Percentiles rank a stretch among this genome's conserved stretches.
Evolutionary conservation across 2,329 filamentous ascomycete species (phyloP).

Genomic region (Aspergillus sp.): DNA sequence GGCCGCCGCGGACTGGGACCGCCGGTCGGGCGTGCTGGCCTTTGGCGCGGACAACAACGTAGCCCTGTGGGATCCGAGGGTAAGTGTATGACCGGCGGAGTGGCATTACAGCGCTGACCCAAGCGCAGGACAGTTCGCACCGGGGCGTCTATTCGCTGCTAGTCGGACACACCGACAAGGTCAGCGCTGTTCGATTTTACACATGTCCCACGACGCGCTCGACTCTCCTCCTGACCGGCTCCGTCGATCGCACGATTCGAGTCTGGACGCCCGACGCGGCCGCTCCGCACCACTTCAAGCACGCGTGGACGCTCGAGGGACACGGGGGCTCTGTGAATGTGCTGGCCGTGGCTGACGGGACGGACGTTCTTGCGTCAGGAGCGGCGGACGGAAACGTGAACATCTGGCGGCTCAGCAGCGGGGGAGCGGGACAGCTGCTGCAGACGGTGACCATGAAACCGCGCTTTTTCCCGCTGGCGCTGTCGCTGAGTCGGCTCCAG

Average conservation of each 20-base stretch:
- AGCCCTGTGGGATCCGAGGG: constrained; percentile 74
- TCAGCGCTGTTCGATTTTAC: constrained; percentile 78
- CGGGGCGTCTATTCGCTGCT: constrained; percentile 59
- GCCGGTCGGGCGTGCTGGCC: constrained; percentile 59
- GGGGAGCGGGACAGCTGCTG: constrained; percentile 40
- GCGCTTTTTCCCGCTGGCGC: constrained; percentile 69
- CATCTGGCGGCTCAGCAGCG: constrained; percentile 54
- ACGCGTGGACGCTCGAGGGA: constrained; percentile 45
- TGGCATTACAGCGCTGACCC: constrained; percentile 5
- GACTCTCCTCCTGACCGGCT: constrained; percentile 64
- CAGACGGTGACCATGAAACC: constrained; percentile 66
- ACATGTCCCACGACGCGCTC: constrained; percentile 40
- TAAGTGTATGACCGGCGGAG: constrained; percentile 36
- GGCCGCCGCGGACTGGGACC: constrained; percentile 80
- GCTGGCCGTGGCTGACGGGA: constrained; percentile 39
- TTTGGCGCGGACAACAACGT: constrained; percentile 86
- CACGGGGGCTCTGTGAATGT: constrained; percentile 69
- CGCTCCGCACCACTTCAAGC: constrained; percentile 27
- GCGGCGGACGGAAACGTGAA: constrained; percentile 55
- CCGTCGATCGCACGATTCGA: constrained; percentile 67
- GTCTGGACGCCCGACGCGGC: constrained; percentile 43
- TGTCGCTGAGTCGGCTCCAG: constrained; percentile 58
- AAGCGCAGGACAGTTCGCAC: constrained; percentile 31
- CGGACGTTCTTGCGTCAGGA: constrained; percentile 47
- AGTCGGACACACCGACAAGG: constrained; percentile 64